Evolutionary conservation across 139 green algal genomes (phyloP).

Genomic region (Haematococcus lacustris): DNA sequence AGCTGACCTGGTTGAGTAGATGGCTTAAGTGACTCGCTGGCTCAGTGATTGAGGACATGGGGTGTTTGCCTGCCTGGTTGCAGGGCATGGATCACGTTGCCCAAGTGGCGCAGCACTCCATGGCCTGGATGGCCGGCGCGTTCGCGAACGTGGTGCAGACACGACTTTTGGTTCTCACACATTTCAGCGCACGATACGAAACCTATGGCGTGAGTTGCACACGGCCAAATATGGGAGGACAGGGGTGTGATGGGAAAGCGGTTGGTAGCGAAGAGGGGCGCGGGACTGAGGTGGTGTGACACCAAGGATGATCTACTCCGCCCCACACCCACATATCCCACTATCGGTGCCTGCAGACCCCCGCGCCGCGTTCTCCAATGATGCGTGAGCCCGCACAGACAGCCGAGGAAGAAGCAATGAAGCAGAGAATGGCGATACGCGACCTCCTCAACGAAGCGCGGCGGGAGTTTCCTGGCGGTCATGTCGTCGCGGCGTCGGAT

Average conservation of each 20-base stretch:
- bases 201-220: no score
- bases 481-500: neutral
- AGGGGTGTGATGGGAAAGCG: no score
- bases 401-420: neutral
- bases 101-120: slow-evolving; percentile 79
- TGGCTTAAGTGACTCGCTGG: neutral
- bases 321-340: neutral
- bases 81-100: slow-evolving; percentile 69
- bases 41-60: neutral
- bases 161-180: slow-evolving; percentile 76
- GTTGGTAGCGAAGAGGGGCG: neutral
- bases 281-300: neutral
- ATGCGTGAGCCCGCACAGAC: neutral
- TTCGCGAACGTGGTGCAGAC: slow-evolving; percentile 73
- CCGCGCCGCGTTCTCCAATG: neutral
- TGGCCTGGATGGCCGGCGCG: slow-evolving; percentile 72
- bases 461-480: neutral
- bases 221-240: no score
- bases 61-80: neutral
- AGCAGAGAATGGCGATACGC: neutral
- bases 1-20: neutral
- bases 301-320: neutral
- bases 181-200: slow-evolving; percentile 81
- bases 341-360: neutral
- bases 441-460: slow-evolving; percentile 1